phyloP scores from a whole-genome alignment of 495 filamentous ascomycete species.

The Hypoxylon lienhwacheense region DNA sequence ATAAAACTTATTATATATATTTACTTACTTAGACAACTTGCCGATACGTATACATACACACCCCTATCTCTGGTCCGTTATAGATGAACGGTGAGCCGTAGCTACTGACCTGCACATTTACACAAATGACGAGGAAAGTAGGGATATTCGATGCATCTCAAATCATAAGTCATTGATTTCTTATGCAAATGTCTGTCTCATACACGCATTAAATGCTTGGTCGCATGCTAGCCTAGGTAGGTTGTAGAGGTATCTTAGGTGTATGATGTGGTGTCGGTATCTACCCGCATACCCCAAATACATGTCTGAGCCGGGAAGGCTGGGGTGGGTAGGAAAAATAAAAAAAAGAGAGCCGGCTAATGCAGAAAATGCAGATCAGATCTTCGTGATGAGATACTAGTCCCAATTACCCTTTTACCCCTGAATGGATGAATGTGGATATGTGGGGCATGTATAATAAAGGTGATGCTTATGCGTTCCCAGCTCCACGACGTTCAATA shows the following conservation, averaged over 20 bases:
- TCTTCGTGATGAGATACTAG: too few species aligned
- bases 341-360: too few species aligned
- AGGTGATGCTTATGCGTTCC: not conserved
- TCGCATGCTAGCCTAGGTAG: conserved; percentile 10
- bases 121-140: not conserved
- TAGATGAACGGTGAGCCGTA: too few species aligned
- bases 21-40: too few species aligned
- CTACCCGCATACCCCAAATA: conserved; percentile 5
- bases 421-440: not conserved
- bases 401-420: not conserved
- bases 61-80: too few species aligned
- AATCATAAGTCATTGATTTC: not conserved
- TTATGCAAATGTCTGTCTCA: conserved; percentile 4
- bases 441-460: not conserved
- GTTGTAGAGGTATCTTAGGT: too few species aligned
- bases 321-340: too few species aligned
- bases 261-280: not conserved
- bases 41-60: too few species aligned
- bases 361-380: too few species aligned
- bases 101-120: not conserved
- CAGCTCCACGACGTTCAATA: too few species aligned
- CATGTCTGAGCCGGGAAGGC: not conserved
- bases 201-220: conserved; percentile 12
- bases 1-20: too few species aligned
- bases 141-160: too few species aligned